Evolutionary conservation across 169 alveolate species (phyloP).

Genomic region (Plasmodium cynomolgi): DNA sequence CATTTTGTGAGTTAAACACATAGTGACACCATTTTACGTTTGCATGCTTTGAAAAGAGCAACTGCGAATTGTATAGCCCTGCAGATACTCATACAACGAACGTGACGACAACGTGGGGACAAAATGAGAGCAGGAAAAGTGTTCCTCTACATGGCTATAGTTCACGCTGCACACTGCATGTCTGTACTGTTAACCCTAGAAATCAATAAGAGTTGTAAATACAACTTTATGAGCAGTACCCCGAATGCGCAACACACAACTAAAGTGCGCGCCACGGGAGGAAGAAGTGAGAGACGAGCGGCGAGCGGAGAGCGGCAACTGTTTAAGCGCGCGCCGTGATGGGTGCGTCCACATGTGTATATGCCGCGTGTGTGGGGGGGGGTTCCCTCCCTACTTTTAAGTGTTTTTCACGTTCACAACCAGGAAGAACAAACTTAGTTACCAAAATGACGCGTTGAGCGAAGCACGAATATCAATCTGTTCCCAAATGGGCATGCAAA

Average conservation of each 20-base stretch:
- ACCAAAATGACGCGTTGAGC: neutral
- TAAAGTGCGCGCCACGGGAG: slow-evolving; percentile 51
- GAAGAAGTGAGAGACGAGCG: slow-evolving; percentile 20
- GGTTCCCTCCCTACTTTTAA: neutral
- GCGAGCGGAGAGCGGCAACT: neutral
- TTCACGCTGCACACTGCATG: neutral
- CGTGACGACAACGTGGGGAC: neutral
- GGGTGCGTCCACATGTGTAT: neutral
- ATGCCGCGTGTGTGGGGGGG: neutral
- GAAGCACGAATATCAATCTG: neutral
- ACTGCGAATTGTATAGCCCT: neutral
- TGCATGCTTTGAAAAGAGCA: neutral
- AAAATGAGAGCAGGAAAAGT: slow-evolving; percentile 2
- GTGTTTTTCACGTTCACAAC: neutral
- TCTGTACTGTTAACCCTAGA: slow-evolving; percentile 19
- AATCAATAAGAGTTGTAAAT: slow-evolving; percentile 35
- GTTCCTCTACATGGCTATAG: slow-evolving; percentile 26
- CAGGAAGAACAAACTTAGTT: neutral
- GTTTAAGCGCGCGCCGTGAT: neutral
- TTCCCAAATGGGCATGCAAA: slow-evolving; percentile 1
- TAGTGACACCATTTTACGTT: neutral
- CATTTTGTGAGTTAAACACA: neutral
- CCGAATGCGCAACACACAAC: slow-evolving; percentile 24
- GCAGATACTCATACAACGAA: neutral
- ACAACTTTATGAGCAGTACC: slow-evolving; percentile 25